Evolutionary conservation across 495 filamentous ascomycete species (phyloP).

Genomic region (Sphaerosporella brunnea): DNA sequence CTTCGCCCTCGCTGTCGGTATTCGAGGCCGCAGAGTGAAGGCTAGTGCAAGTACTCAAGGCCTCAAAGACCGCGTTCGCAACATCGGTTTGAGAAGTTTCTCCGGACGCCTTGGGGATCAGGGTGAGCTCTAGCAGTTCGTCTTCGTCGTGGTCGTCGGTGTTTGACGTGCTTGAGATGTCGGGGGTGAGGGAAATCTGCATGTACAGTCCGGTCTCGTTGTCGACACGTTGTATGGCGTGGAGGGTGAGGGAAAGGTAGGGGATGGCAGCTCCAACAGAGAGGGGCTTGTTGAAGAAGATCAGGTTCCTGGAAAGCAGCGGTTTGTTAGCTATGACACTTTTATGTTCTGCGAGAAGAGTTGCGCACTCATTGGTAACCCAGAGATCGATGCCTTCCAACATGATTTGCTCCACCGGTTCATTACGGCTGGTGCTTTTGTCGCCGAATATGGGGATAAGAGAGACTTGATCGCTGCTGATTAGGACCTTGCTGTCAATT

Average conservation of each 20-base stretch:
- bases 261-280: slow-evolving; percentile 57
- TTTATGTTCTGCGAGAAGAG: not conserved
- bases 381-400: slow-evolving; percentile 46
- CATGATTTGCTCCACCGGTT: slow-evolving; percentile 18
- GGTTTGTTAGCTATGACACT: not conserved
- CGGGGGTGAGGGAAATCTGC: slow-evolving; percentile 48
- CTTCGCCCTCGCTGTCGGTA: slow-evolving; percentile 36
- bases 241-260: slow-evolving; percentile 73
- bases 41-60: slow-evolving; percentile 72
- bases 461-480: slow-evolving; percentile 31
- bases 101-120: slow-evolving; percentile 37
- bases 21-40: slow-evolving; percentile 66
- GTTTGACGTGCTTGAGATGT: slow-evolving; percentile 24
- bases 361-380: slow-evolving; percentile 56
- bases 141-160: slow-evolving; percentile 49
- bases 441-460: slow-evolving; percentile 36
- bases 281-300: slow-evolving; percentile 45
- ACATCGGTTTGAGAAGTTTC: slow-evolving; percentile 27
- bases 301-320: slow-evolving; percentile 42
- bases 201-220: slow-evolving; percentile 46
- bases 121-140: slow-evolving; percentile 51
- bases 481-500: slow-evolving; percentile 41
- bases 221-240: slow-evolving; percentile 56
- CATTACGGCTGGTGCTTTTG: slow-evolving; percentile 23
- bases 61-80: slow-evolving; percentile 47